These are phyloP conservation scores for Beta macrorhiza DNA, from an alignment of 179 eudicot species.

Conservation along the genomic window DNA sequence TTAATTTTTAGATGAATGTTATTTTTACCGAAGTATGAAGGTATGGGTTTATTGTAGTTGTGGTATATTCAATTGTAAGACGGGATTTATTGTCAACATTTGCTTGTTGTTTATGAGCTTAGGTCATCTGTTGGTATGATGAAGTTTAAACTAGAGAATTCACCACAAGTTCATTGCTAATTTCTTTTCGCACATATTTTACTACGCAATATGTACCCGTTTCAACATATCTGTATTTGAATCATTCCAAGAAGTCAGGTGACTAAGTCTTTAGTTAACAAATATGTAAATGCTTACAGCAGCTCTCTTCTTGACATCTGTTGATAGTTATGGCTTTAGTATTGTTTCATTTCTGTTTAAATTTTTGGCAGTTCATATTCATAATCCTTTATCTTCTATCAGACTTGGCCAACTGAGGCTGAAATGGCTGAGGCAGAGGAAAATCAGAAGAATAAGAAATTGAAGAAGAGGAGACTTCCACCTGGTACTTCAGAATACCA, in stretches of 20 bases:
- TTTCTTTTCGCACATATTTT: not conserved
- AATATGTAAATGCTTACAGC: not conserved
- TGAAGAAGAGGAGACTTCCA: conserved; percentile 63
- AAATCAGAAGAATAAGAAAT: conserved; percentile 52
- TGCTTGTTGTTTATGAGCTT: not conserved
- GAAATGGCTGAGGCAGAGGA: conserved; percentile 95
- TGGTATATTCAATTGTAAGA: not conserved
- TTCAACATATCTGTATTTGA: not conserved
- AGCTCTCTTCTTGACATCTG: not conserved
- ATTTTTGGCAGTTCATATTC: not conserved
- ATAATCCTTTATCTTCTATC: conserved; percentile 18
- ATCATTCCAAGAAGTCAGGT: not conserved
- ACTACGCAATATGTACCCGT: not conserved
- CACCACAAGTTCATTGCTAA: not conserved
- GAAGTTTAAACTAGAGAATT: not conserved
- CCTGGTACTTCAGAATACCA: conserved; percentile 90
- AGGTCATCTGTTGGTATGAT: not conserved
- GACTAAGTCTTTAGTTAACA: not conserved
- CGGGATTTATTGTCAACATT: not conserved
- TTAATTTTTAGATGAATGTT: not conserved
- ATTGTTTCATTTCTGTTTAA: not conserved
- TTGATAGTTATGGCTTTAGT: not conserved
- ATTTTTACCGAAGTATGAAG: no score
- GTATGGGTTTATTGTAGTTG: not conserved
- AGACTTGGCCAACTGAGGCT: conserved; percentile 99